Evolutionary conservation across 2,329 filamentous ascomycete genomes (phyloP), one percentile per base, ranked within the genome.

Genomic region (Pseudocercospora macadamiae): DNA sequence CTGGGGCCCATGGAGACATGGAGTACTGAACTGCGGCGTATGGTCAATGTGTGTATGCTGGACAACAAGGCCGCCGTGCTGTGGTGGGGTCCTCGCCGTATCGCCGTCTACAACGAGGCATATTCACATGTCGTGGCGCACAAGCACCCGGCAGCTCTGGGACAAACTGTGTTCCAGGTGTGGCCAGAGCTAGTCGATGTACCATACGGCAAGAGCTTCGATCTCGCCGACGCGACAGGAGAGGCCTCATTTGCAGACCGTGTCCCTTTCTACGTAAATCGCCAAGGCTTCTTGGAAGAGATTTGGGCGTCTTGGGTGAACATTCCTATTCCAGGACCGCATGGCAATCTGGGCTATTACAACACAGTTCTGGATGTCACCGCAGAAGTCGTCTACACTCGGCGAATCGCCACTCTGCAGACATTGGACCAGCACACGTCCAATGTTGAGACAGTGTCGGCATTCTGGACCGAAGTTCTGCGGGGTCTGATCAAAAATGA

Each of bases 61-160:
- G 65, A 66, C 36, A 63, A 63, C 9, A 42, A 61, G 25, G 61
- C 63, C 1, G 61, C 55, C 1, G 61, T 57, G 10, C 10, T 66
- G 5, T 66, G 58, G 58, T 67, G 61, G 71, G 70, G 71, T 5
- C 55, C 69, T 1, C 63, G 71, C 0, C 64, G 70, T 6, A 68
- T 64, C 10, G 72, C 74, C 65, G 55, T 76, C 5, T 75, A 76
- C 65, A 77, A 77, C 26, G 70, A 74, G 25, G 55, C 66, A 0
- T 75, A 75, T 26, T 63, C 72, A 14, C 57, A 69, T 32, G 61
- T 77, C 7, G 59, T 74, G 4, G 69, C 70, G 2, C 45, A 62
- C 2, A 59, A 72, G n/a, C 72, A 75, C 28, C 55, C 63, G 0
- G 18, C 32, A 5, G 54, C 53, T 2, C 36, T 66, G 8, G 61